Evolutionary conservation across 148 eudicot genomes (phyloP), one percentile per base, ranked within the genome.

Genomic region (Vaccinium vitisidaea): DNA sequence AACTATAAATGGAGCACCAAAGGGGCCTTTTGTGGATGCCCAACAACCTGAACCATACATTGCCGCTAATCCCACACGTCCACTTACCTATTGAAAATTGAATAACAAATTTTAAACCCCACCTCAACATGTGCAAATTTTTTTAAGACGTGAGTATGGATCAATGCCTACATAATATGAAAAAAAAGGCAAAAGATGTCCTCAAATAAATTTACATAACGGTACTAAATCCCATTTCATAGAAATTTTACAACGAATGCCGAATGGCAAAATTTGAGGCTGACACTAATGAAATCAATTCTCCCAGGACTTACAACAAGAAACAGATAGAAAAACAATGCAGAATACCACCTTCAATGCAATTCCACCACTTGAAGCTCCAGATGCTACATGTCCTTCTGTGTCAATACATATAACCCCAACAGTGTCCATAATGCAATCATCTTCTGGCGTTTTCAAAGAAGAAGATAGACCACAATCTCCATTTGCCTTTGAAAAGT

Each of bases 351-450:
- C 99, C 98, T 97, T 97, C 89, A 97, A 85, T 50, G 98, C 98
- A 88, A 94, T 94, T 63, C 99, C 99, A 86, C 99, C 99, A 87
- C 99, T 97, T 83, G 99, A 97, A 30, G 98, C 94, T 84, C 98
- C 99, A 86, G 98, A 91, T 83, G 96, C 99, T 82, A 97, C 87
- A 48, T 88, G 86, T 77, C 99, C 98, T 70, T 90, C 89, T 76
- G 88, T 80, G 87, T 97, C 99, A 56, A 97, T 86, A 88, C 99
- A 97, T 84, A 97, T 91, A 80, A 95, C 99, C 80, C 99, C 99
- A 91, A 94, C 94, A 71, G 99, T 97, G 87, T 97, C 98, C 88
- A 87, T 84, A 70, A 97, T 75, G 54, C 85, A 56, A 88, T 94
- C 98, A 85, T 88, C 92, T 78, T 88, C 93, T 80, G 83, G 55